These are phyloP conservation scores for Erysimum cheiri DNA, from an alignment of 441 rosid genomes.

Conservation along the genomic window DNA sequence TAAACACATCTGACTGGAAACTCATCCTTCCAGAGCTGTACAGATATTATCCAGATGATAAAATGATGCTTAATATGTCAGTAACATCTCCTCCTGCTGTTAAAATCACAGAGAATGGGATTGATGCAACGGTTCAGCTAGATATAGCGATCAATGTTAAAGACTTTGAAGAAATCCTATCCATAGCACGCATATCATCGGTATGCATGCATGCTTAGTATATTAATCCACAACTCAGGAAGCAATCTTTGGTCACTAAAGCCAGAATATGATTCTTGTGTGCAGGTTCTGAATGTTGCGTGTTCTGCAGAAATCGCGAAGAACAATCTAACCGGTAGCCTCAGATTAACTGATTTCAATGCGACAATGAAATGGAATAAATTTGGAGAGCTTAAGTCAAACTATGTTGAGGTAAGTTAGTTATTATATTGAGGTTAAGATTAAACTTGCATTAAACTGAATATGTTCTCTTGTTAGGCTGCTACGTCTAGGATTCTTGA, in stretches of 20 bases:
- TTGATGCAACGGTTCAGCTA: conserved; percentile 55
- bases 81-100: conserved; percentile 71
- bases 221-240: conserved; percentile 13
- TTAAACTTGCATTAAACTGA: conserved; percentile 1
- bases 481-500: conserved; percentile 55
- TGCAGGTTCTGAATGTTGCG: conserved; percentile 61
- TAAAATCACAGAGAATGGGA: conserved; percentile 48
- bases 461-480: conserved; percentile 50
- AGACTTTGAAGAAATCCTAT: conserved; percentile 55
- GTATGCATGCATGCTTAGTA: conserved; percentile 55
- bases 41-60: conserved; percentile 61
- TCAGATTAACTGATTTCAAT: conserved; percentile 55
- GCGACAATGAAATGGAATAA: conserved; percentile 68
- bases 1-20: conserved; percentile 83
- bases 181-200: conserved; percentile 72
- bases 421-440: background rate
- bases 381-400: conserved; percentile 58
- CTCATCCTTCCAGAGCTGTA: conserved; percentile 69
- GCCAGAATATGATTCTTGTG: conserved; percentile 14
- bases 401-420: conserved; percentile 58
- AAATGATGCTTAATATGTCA: conserved; percentile 61
- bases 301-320: conserved; percentile 56
- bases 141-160: conserved; percentile 65
- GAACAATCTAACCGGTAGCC: conserved; percentile 62
- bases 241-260: conserved; percentile 13